phyloP scores from a whole-genome alignment of 2,329 filamentous ascomycete genomes.

The Fusarium zealandicum region DNA sequence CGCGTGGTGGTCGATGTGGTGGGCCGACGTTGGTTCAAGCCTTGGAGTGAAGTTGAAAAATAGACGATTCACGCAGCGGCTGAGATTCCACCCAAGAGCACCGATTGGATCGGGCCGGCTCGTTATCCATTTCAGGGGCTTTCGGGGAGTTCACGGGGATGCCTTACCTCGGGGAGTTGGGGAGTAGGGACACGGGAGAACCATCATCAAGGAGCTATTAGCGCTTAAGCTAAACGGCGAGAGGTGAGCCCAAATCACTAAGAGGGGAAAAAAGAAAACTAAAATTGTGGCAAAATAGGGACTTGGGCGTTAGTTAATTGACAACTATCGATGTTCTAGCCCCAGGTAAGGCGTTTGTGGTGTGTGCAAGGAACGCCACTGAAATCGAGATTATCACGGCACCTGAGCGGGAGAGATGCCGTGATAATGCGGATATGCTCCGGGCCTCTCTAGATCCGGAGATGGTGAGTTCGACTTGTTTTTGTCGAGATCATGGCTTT shows the following conservation, averaged over 20 bases:
- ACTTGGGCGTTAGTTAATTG: no score
- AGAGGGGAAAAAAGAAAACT: neutral
- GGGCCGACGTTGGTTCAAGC: conserved; percentile 1
- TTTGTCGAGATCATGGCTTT: neutral
- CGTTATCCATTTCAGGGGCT: conserved; percentile 3
- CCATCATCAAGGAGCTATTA: neutral
- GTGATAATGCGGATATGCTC: neutral
- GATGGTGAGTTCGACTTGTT: neutral
- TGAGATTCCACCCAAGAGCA: conserved; percentile 2
- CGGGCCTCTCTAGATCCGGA: neutral
- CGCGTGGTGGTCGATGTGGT: conserved; percentile 3
- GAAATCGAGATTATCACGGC: neutral
- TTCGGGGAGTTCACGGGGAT: conserved; percentile 31
- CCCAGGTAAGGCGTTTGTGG: neutral
- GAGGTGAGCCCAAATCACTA: neutral
- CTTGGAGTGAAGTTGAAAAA: conserved; percentile 21
- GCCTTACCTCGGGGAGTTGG: conserved; percentile 1
- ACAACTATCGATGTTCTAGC: neutral
- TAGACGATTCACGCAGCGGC: conserved; percentile 2
- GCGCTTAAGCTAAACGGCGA: neutral
- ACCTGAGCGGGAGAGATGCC: neutral
- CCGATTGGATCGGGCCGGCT: conserved; percentile 1
- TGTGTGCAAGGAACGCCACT: neutral
- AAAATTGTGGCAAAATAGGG: no score
- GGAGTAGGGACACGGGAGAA: conserved; percentile 6